These are phyloP conservation scores for Trichoderma citrinoviride DNA, from an alignment of 2,329 filamentous ascomycete species.

Conservation along the genomic window DNA sequence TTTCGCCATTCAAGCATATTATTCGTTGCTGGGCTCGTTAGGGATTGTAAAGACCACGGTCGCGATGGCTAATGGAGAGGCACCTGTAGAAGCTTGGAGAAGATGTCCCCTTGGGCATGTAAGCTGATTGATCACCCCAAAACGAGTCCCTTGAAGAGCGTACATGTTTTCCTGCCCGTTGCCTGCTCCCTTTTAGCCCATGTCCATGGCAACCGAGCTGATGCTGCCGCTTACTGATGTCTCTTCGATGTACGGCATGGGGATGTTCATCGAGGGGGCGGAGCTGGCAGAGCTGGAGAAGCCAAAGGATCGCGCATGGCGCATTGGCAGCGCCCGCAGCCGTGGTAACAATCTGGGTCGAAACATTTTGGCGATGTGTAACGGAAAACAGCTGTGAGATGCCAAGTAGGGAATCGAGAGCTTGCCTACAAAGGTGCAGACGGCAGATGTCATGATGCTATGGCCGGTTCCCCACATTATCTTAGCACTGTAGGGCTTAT, in stretches of 20 bases:
- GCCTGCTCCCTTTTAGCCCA: constrained; percentile 50
- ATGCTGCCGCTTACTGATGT: constrained; percentile 37
- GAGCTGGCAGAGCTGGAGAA: constrained; percentile 37
- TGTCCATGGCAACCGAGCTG: neutral
- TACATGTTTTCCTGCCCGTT: constrained; percentile 76
- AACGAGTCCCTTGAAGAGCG: constrained; percentile 28
- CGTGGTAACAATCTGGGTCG: constrained; percentile 34
- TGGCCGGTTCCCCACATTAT: constrained; percentile 2
- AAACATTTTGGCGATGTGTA: constrained; percentile 26
- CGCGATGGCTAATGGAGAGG: constrained; percentile 16
- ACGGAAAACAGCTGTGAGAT: constrained; percentile 6
- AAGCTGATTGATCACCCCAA: constrained; percentile 20
- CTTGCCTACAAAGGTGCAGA: neutral
- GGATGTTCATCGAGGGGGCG: constrained; percentile 42
- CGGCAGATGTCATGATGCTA: constrained; percentile 12
- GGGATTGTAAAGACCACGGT: neutral
- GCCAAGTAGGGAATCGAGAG: neutral
- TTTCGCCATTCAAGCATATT: constrained; percentile 85
- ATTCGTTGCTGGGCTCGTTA: constrained; percentile 70
- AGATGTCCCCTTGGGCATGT: constrained; percentile 67
- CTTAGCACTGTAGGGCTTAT: constrained; percentile 9
- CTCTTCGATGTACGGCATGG: constrained; percentile 57
- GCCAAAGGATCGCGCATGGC: constrained; percentile 43
- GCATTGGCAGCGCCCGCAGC: constrained; percentile 36
- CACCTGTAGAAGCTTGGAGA: constrained; percentile 75